Conservation (phyloP, 139 green algal genomes). For the Edaphochlamys debaryana region DNA sequence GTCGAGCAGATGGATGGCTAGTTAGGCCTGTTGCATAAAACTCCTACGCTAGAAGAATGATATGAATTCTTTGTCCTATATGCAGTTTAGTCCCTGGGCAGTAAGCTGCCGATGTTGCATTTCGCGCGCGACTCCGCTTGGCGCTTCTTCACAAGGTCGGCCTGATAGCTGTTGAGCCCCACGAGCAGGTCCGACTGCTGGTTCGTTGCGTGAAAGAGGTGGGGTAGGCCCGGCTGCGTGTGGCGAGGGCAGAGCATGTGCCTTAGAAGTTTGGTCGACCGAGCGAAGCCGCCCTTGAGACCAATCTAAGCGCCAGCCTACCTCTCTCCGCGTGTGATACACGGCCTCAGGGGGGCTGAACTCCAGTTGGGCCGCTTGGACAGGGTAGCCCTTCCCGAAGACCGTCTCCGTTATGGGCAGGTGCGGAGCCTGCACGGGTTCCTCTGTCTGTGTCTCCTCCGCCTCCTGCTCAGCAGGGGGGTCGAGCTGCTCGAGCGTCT, state of each 20-base stretch:
- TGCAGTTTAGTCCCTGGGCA: too few species aligned
- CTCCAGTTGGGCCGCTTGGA: conserved; percentile 3
- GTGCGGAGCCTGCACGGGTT: not conserved
- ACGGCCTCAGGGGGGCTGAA: not conserved
- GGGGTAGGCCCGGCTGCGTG: conserved; percentile 8
- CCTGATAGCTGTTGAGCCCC: not conserved
- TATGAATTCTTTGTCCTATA: too few species aligned
- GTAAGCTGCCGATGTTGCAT: not conserved
- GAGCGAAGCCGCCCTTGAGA: not conserved
- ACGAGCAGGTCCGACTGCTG: conserved; percentile 20
- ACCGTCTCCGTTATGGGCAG: conserved; percentile 3
- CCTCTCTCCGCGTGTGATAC: conserved; percentile 19
- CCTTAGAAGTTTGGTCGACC: not conserved
- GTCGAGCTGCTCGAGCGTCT: too few species aligned
- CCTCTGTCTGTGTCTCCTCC: not conserved
- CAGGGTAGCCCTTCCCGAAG: conserved; percentile 12
- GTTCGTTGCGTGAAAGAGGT: conserved; percentile 16
- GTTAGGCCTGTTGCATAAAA: too few species aligned
- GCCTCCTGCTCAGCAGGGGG: not conserved
- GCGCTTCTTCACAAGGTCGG: conserved; percentile 18
- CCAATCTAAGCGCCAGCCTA: not conserved
- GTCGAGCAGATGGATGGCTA: too few species aligned
- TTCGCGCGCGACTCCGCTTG: not conserved
- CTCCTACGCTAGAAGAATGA: too few species aligned
- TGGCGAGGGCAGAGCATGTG: not conserved